phyloP scores from a whole-genome alignment of 208 protist genomes.

The Leishmania turanica region DNA sequence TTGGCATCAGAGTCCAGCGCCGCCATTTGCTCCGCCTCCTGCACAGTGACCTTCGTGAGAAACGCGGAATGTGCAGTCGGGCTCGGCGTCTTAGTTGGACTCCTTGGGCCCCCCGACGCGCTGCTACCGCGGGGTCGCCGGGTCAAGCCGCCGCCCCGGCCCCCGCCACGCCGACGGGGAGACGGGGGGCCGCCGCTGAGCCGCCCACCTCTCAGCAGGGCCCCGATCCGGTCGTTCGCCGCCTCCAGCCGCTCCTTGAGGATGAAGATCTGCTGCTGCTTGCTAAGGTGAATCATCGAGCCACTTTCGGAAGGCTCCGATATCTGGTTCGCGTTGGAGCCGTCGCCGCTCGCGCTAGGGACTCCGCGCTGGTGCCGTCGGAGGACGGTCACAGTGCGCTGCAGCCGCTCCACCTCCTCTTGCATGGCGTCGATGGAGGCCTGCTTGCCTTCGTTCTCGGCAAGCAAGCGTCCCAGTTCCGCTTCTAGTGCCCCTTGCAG shows the following conservation, averaged over 20 bases:
- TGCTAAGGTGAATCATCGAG: slow-evolving; percentile 53
- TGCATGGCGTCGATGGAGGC: slow-evolving; percentile 33
- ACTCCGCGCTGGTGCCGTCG: slow-evolving; percentile 22
- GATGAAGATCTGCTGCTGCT: slow-evolving; percentile 88
- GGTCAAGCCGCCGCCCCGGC: neutral
- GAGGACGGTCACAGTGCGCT: slow-evolving; percentile 44
- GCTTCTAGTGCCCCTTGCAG: slow-evolving; percentile 44
- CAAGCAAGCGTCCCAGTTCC: slow-evolving; percentile 61
- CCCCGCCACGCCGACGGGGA: slow-evolving; percentile 5
- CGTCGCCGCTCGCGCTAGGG: neutral
- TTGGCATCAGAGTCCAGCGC: slow-evolving; percentile 42
- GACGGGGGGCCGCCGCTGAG: neutral
- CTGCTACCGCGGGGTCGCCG: neutral
- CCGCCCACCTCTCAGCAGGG: slow-evolving; percentile 25
- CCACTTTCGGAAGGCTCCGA: slow-evolving; percentile 41
- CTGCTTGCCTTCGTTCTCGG: slow-evolving; percentile 56
- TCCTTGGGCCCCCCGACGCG: neutral
- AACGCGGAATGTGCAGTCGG: neutral
- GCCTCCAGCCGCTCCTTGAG: slow-evolving; percentile 78
- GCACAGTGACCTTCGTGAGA: neutral
- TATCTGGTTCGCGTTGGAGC: slow-evolving; percentile 1
- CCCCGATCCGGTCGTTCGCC: slow-evolving; percentile 56
- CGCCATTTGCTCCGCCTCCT: slow-evolving; percentile 35
- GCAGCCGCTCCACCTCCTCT: slow-evolving; percentile 46
- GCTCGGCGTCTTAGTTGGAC: neutral